Evolutionary conservation across 352 stramenopile genomes (phyloP).

Genomic region (Phytophthora multivora): DNA sequence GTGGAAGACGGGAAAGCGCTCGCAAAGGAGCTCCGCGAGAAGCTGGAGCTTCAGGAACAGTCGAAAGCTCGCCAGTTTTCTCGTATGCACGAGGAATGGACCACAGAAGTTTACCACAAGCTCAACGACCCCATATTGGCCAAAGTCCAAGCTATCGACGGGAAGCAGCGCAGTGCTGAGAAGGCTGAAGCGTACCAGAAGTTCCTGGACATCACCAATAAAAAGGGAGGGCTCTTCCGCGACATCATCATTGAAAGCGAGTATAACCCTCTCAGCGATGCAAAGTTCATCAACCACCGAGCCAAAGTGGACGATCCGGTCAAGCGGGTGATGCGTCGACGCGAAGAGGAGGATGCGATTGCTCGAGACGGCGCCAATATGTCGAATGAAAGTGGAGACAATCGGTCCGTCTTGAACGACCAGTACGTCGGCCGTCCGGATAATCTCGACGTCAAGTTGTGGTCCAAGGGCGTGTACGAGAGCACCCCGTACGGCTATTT

Average conservation of each 20-base stretch:
- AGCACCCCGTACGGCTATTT: conserved; percentile 86
- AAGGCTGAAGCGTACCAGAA: conserved; percentile 64
- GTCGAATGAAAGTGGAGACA: conserved; percentile 22
- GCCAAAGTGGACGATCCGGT: conserved; percentile 64
- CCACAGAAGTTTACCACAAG: conserved; percentile 62
- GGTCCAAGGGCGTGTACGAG: conserved; percentile 73
- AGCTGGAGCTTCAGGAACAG: conserved; percentile 66
- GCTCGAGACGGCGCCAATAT: conserved; percentile 49
- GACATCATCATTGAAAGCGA: conserved; percentile 89
- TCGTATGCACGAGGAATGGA: conserved; percentile 82
- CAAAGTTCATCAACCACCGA: conserved; percentile 57
- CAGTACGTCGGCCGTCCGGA: conserved; percentile 45
- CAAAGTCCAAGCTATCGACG: conserved; percentile 61
- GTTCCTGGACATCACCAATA: conserved; percentile 84
- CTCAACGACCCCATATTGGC: conserved; percentile 69
- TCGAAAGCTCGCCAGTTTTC: conserved; percentile 63
- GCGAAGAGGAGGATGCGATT: conserved; percentile 75
- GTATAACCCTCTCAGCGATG: conserved; percentile 78
- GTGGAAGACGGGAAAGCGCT: conserved; percentile 73
- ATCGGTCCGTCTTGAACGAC: neutral
- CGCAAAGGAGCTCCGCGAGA: conserved; percentile 65
- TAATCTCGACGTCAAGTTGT: conserved; percentile 80
- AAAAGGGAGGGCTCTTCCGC: conserved; percentile 79
- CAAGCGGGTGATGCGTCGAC: conserved; percentile 62
- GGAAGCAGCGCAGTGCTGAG: conserved; percentile 45